Evolutionary conservation across 1,139 yeast species (phyloP).

Genomic region (Magnusiomyces fungicola): DNA sequence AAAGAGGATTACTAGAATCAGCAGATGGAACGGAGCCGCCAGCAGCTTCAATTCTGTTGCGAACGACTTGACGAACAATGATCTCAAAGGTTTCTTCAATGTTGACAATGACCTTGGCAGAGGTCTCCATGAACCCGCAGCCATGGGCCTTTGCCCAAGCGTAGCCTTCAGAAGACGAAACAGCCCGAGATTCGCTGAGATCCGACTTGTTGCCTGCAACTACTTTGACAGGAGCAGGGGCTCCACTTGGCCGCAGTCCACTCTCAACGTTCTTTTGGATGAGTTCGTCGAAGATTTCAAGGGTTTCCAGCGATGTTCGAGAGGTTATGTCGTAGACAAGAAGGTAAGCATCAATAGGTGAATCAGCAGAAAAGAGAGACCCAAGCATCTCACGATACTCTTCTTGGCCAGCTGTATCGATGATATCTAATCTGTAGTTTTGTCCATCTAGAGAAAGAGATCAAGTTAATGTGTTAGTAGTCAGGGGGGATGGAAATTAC

Average conservation of each 20-base stretch:
- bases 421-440: slow-evolving; percentile 29
- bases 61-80: slow-evolving; percentile 57
- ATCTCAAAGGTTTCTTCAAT: slow-evolving; percentile 81
- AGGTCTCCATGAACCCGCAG: slow-evolving; percentile 80
- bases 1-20: no score
- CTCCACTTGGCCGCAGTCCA: slow-evolving; percentile 17
- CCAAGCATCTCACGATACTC: slow-evolving; percentile 48
- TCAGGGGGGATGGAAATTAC: no score
- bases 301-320: slow-evolving; percentile 70
- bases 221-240: slow-evolving; percentile 28
- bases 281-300: slow-evolving; percentile 76
- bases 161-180: slow-evolving; percentile 74
- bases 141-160: slow-evolving; percentile 64
- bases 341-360: slow-evolving; percentile 85
- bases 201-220: slow-evolving; percentile 45
- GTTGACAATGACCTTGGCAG: slow-evolving; percentile 82
- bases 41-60: slow-evolving; percentile 39
- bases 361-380: slow-evolving; percentile 48
- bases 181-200: slow-evolving; percentile 65
- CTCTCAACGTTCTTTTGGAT: slow-evolving; percentile 68
- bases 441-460: slow-evolving; percentile 28
- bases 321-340: slow-evolving; percentile 84
- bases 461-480: no score
- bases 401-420: slow-evolving; percentile 37
- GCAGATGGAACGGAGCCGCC: no score